Conservation (phyloP, 1,139 yeast genomes). For the Magnusiomyces tetraspermus region DNA sequence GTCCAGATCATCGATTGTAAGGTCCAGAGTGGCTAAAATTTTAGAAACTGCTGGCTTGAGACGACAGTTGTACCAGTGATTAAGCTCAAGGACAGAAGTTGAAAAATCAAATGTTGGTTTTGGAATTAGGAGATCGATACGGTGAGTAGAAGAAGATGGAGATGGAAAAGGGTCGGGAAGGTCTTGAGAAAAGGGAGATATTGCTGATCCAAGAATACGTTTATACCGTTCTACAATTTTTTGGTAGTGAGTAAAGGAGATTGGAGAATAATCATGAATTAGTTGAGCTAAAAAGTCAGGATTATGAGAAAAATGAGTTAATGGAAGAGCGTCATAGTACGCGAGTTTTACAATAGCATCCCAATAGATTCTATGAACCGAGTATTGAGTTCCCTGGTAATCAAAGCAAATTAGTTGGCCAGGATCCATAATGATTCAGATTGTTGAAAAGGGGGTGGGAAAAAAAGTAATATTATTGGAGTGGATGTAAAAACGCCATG, state of each 20-base stretch:
- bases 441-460: background rate
- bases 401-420: background rate
- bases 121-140: background rate
- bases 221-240: background rate
- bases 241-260: background rate
- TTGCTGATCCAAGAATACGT: background rate
- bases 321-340: background rate
- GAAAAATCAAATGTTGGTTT: background rate
- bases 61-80: constrained; percentile 1
- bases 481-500: too few relatives aligned
- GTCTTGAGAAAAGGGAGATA: background rate
- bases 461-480: background rate
- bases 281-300: background rate
- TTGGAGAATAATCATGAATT: background rate
- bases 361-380: background rate
- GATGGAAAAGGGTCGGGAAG: background rate
- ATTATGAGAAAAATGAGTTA: background rate
- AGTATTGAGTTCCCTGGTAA: background rate
- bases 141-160: background rate
- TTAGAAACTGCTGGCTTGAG: background rate
- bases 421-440: background rate
- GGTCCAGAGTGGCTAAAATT: background rate
- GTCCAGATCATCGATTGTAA: background rate
- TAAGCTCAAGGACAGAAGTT: background rate
- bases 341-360: background rate